A percentile compares a stretch with the other conserved stretches of the same genome.
These are phyloP conservation scores for Pseudogymnoascus sp. DNA, from an alignment of 2,329 filamentous ascomycete genomes.

Conservation along the genomic window DNA sequence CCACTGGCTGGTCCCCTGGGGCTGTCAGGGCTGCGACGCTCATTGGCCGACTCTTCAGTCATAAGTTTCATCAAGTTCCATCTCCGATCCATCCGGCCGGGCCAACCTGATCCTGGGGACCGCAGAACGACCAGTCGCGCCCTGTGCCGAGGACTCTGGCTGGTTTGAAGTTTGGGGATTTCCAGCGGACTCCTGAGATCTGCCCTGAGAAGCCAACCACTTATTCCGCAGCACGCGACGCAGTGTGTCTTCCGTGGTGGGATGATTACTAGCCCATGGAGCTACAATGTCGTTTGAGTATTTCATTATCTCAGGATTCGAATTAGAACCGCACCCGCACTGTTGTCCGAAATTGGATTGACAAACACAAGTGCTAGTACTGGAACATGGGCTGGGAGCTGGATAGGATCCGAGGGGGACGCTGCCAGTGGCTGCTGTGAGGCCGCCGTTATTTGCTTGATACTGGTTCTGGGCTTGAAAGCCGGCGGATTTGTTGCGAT, in stretches of 20 bases:
- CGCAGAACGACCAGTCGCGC: background rate
- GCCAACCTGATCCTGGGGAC: background rate
- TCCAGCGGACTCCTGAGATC: background rate
- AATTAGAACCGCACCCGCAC: too few species aligned
- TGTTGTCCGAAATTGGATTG: too few species aligned
- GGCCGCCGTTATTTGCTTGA: background rate
- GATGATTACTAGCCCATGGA: background rate
- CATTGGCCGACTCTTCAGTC: background rate
- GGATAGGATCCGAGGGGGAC: background rate
- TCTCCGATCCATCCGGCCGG: background rate
- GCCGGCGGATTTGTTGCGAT: background rate
- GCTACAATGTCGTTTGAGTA: background rate
- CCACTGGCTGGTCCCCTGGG: background rate
- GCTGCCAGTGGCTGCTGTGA: background rate
- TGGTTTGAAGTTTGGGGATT: background rate
- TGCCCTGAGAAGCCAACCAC: background rate
- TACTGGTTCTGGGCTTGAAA: background rate
- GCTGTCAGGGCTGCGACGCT: background rate
- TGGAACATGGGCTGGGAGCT: background rate
- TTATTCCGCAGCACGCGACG: background rate
- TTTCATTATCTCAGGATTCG: too few species aligned
- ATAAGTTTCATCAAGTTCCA: background rate
- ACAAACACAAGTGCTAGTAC: too few species aligned
- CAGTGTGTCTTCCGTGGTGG: background rate
- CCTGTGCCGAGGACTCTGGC: background rate